A percentile compares a stretch with the other conserved stretches of the same genome.
Evolutionary conservation across 2,329 filamentous ascomycete species (phyloP).

Genomic region (Ophiostoma sp.): DNA sequence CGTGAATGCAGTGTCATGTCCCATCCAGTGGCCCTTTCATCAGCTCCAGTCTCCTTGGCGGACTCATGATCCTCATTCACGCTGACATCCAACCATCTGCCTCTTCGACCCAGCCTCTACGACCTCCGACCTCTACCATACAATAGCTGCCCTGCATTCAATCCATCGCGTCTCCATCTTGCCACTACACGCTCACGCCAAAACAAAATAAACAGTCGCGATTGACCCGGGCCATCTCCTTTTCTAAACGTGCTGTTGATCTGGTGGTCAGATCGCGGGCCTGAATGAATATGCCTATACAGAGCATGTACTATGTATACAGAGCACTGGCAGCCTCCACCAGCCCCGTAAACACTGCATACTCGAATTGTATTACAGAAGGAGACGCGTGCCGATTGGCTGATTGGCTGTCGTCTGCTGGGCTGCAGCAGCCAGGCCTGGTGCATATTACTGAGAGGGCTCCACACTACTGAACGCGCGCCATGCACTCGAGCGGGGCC

Average conservation of each 20-base stretch:
- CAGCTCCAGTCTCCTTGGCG: background rate
- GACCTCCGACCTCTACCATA: too few species aligned
- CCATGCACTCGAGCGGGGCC: background rate
- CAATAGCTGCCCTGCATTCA: too few species aligned
- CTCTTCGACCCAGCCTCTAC: too few species aligned
- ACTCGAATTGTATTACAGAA: too few species aligned
- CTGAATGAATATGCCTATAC: background rate
- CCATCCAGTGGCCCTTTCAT: background rate
- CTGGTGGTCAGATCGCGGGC: constrained; percentile 1
- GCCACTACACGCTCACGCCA: background rate
- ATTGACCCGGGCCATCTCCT: background rate
- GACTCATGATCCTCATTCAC: background rate
- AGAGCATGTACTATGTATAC: background rate
- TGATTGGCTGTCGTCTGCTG: constrained; percentile 7
- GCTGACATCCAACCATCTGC: background rate
- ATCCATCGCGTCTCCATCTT: background rate
- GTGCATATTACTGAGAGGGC: background rate
- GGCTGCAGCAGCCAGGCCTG: background rate
- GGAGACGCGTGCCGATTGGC: constrained; percentile 18
- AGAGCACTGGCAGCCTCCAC: background rate
- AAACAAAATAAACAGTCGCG: constrained; percentile 9
- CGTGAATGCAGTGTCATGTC: background rate
- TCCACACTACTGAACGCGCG: background rate
- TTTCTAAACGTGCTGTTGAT: background rate
- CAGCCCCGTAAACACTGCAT: constrained; percentile 8